These are phyloP conservation scores for Diplodia mutila DNA, from an alignment of 2,329 filamentous ascomycete genomes.

Conservation along the genomic window DNA sequence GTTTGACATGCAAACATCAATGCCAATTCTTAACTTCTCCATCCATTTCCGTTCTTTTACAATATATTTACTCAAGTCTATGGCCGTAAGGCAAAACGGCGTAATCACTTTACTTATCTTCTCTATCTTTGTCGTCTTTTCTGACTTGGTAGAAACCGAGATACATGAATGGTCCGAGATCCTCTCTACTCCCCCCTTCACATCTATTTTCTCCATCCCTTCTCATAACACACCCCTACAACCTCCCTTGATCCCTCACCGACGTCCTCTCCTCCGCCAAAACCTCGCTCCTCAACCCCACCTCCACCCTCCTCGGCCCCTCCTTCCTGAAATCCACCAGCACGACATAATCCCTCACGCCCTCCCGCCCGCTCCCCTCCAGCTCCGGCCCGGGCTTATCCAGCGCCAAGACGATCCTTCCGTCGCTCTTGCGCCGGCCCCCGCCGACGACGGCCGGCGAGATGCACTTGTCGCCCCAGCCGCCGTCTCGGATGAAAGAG, in stretches of 20 bases:
- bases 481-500: conserved; percentile 59
- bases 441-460: conserved; percentile 43
- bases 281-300: conserved; percentile 50
- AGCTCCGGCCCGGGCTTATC: conserved; percentile 61
- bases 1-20: too few relatives aligned
- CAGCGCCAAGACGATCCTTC: conserved; percentile 57
- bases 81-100: too few relatives aligned
- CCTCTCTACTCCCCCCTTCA: too few relatives aligned
- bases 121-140: too few relatives aligned
- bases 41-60: too few relatives aligned
- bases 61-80: too few relatives aligned
- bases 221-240: conserved; percentile 38
- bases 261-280: conserved; percentile 56
- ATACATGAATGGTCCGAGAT: too few relatives aligned
- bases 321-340: conserved; percentile 61
- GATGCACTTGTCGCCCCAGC: conserved; percentile 51
- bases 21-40: too few relatives aligned
- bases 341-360: conserved; percentile 60
- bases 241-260: conserved; percentile 62
- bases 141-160: too few relatives aligned
- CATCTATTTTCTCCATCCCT: too few relatives aligned
- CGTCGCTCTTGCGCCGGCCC: conserved; percentile 45
- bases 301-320: conserved; percentile 59
- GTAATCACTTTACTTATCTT: too few relatives aligned
- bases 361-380: conserved; percentile 52